phyloP scores from a whole-genome alignment of 176 grass and related monocot genomes.

The Themeda triandra region DNA sequence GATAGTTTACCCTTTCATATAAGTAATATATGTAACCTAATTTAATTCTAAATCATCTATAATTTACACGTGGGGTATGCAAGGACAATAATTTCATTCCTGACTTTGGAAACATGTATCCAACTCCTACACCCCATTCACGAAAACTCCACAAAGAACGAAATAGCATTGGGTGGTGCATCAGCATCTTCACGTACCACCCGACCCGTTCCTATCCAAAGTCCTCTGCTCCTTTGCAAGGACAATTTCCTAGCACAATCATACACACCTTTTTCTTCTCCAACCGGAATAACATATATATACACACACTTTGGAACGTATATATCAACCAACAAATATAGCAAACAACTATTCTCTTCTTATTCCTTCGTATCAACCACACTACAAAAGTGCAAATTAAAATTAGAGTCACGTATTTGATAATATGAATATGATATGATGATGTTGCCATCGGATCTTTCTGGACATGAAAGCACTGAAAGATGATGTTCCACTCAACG shows the following conservation, averaged over 20 bases:
- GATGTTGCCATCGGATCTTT: constrained; percentile 12
- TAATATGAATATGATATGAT: not conserved
- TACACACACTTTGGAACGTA: not conserved
- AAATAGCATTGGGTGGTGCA: not conserved
- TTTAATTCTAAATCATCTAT: no score
- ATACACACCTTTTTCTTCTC: not conserved
- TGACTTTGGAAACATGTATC: no score
- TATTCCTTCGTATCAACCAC: not conserved
- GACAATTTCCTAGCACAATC: constrained; percentile 3
- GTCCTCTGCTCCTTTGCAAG: not conserved
- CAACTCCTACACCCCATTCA: no score
- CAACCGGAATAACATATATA: not conserved
- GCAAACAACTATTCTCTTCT: not conserved
- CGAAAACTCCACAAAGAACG: no score
- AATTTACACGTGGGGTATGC: no score
- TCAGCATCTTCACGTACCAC: constrained; percentile 24
- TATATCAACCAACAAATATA: not conserved
- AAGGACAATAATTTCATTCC: no score
- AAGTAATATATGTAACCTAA: no score
- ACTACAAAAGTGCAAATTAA: not conserved
- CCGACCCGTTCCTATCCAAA: not conserved
- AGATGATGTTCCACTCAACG: not conserved
- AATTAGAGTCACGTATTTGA: not conserved
- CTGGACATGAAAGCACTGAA: not conserved
- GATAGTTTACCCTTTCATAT: no score